Conservation (phyloP, 768 basidiomycete genomes). For the Tulasnella sp. region DNA sequence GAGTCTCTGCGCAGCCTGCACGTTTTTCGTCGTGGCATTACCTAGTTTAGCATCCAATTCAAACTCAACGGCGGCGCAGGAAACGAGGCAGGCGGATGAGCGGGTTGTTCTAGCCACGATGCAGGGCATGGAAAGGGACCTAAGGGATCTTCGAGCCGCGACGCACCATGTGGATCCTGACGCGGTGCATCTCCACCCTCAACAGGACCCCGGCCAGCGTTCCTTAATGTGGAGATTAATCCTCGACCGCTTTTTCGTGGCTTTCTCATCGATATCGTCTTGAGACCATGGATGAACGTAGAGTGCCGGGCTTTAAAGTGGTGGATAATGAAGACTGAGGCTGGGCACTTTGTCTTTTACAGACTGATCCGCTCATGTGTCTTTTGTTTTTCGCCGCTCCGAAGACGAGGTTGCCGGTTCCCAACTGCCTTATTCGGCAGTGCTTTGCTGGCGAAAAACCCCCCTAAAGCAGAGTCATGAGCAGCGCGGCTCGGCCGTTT, state of each 20-base stretch:
- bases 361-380: slow-evolving; percentile 16
- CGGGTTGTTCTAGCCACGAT: slow-evolving; percentile 5
- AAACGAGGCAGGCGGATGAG: slow-evolving; percentile 2
- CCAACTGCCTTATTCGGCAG: neutral
- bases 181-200: slow-evolving; percentile 2
- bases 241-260: neutral
- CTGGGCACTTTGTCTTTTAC: slow-evolving; percentile 16
- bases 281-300: neutral
- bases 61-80: slow-evolving; percentile 2
- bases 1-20: neutral
- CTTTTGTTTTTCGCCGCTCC: slow-evolving; percentile 14
- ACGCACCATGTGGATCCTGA: slow-evolving; percentile 6
- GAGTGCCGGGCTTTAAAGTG: neutral
- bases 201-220: neutral
- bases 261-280: neutral
- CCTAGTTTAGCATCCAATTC: neutral
- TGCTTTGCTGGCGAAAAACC: slow-evolving; percentile 14
- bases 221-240: neutral
- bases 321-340: neutral
- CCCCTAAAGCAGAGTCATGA: neutral
- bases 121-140: neutral
- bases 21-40: slow-evolving; percentile 2
- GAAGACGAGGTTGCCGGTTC: neutral
- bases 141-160: slow-evolving; percentile 2
- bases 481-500: slow-evolving; percentile 12